Evolutionary conservation across 2,329 filamentous ascomycete species (phyloP).

Genomic region (Xylaria sp.): DNA sequence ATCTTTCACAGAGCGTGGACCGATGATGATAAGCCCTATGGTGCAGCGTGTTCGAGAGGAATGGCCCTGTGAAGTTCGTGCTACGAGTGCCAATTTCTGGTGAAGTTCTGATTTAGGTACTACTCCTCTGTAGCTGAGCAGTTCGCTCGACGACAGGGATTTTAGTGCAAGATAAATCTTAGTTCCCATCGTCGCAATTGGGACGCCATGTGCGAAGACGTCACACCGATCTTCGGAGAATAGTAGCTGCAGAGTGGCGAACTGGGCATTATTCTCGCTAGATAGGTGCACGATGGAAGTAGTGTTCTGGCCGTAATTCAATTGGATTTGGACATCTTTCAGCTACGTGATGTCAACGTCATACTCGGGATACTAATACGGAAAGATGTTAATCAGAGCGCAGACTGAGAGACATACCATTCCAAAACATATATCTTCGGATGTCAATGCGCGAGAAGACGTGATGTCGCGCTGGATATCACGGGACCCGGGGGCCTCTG

Average conservation of each 20-base stretch:
- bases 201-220: slow-evolving; percentile 1
- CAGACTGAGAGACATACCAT: slow-evolving; percentile 29
- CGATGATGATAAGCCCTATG: slow-evolving; percentile 15
- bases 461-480: background rate
- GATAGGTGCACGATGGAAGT: background rate
- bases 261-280: background rate
- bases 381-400: background rate
- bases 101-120: slow-evolving; percentile 2
- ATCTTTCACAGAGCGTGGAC: slow-evolving; percentile 24
- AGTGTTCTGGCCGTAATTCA: slow-evolving; percentile 6
- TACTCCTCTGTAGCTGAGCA: slow-evolving; percentile 13
- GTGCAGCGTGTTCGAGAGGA: slow-evolving; percentile 1
- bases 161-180: slow-evolving; percentile 20
- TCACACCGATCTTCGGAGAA: slow-evolving; percentile 12
- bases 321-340: slow-evolving; percentile 8
- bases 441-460: background rate
- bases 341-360: slow-evolving; percentile 7
- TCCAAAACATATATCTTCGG: slow-evolving; percentile 34
- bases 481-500: too few species aligned
- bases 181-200: slow-evolving; percentile 9
- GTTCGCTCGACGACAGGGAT: background rate
- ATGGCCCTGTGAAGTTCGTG: background rate
- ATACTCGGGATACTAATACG: too few species aligned
- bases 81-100: background rate
- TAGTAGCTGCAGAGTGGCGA: slow-evolving; percentile 15